Conservation (phyloP, 1,139 yeast species). For the Pichia terricola region DNA sequence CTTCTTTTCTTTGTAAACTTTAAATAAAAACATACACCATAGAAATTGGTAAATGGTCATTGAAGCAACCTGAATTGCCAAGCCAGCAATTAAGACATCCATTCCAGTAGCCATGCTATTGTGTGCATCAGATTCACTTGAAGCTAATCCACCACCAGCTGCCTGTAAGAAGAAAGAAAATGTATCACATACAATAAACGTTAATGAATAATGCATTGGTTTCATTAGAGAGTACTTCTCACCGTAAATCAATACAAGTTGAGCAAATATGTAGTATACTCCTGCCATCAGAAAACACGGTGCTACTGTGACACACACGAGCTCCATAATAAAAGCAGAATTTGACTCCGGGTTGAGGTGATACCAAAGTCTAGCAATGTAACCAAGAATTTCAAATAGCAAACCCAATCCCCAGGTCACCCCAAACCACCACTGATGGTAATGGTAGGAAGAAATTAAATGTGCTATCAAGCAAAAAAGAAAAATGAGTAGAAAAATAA, state of each 20-base stretch:
- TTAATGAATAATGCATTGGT: conserved; percentile 9
- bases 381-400: conserved; percentile 1
- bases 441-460: too few relatives aligned
- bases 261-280: conserved; percentile 62
- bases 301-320: conserved; percentile 1
- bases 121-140: not conserved
- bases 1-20: conserved; percentile 29
- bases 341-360: not conserved
- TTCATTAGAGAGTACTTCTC: conserved; percentile 42
- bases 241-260: conserved; percentile 58
- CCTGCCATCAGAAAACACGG: conserved; percentile 68
- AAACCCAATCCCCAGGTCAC: conserved; percentile 2
- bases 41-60: conserved; percentile 53
- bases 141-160: conserved; percentile 52
- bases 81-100: conserved; percentile 67
- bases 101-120: not conserved
- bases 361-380: conserved; percentile 1
- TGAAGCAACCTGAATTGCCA: conserved; percentile 66
- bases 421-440: conserved; percentile 5
- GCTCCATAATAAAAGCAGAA: conserved; percentile 2
- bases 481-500: too few relatives aligned
- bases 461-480: too few relatives aligned
- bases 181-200: conserved; percentile 9
- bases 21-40: conserved; percentile 42
- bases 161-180: conserved; percentile 63